Evolutionary conservation across 2,329 filamentous ascomycete species (phyloP).

Genomic region (Leptographium procerum): DNA sequence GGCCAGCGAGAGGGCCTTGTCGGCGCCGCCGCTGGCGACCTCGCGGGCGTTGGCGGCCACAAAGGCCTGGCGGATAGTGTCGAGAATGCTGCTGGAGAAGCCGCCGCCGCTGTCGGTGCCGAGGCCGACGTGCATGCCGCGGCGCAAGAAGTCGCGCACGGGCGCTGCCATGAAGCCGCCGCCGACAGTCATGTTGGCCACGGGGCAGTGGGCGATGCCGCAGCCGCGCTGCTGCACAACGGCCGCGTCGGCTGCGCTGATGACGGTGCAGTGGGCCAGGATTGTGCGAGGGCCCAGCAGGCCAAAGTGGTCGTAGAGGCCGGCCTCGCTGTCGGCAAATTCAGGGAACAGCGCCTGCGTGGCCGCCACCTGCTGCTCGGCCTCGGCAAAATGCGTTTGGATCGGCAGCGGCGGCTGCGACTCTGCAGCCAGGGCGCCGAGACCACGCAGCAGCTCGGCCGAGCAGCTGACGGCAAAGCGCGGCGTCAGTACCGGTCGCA

Average conservation of each 20-base stretch:
- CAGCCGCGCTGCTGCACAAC: constrained; percentile 35
- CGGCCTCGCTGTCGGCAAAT: constrained; percentile 40
- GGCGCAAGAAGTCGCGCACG: constrained; percentile 42
- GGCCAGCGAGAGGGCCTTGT: constrained; percentile 33
- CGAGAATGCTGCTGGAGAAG: constrained; percentile 51
- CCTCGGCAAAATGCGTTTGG: constrained; percentile 59
- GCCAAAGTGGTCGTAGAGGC: constrained; percentile 45
- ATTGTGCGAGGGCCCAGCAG: constrained; percentile 45
- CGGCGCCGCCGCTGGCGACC: constrained; percentile 25
- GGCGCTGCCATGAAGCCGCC: constrained; percentile 53
- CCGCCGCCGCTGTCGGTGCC: constrained; percentile 28
- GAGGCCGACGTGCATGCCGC: constrained; percentile 53
- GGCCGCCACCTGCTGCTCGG: constrained; percentile 44
- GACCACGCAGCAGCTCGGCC: constrained; percentile 37
- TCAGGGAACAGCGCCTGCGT: constrained; percentile 44
- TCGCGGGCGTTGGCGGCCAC: constrained; percentile 40
- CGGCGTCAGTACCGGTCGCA: constrained; percentile 42
- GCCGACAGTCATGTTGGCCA: constrained; percentile 51
- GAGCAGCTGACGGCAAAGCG: constrained; percentile 52
- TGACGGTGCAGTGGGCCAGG: constrained; percentile 55
- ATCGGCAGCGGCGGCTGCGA: constrained; percentile 37
- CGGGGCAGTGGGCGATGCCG: constrained; percentile 53
- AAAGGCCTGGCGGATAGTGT: constrained; percentile 46
- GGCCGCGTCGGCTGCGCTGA: constrained; percentile 43
- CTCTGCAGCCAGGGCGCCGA: constrained; percentile 39